A percentile compares a stretch with the other conserved stretches of the same genome.
Evolutionary conservation across 2,329 filamentous ascomycete genomes (phyloP).

Genomic region (Fusarium brachygibbosum): DNA sequence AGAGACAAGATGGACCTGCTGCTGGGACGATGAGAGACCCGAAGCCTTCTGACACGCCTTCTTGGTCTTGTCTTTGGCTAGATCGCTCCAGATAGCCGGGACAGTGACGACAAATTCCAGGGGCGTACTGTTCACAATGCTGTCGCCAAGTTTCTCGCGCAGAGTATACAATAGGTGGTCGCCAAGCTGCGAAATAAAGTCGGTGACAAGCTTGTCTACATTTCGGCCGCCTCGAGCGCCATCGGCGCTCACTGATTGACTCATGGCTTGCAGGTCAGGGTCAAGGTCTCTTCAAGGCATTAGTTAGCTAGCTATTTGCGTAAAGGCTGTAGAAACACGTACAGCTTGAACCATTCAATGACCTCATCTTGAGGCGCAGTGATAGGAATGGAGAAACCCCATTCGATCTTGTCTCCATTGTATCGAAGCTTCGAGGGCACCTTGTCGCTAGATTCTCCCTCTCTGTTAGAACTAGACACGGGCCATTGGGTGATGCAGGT

Average conservation of each 20-base stretch:
- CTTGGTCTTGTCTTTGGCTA: slow-evolving; percentile 63
- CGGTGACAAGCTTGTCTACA: slow-evolving; percentile 59
- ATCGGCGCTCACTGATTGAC: slow-evolving; percentile 48
- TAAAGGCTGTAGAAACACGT: slow-evolving; percentile 27
- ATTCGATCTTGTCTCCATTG: slow-evolving; percentile 54
- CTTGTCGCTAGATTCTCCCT: slow-evolving; percentile 59
- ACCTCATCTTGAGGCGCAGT: slow-evolving; percentile 56
- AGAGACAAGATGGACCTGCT: slow-evolving; percentile 59
- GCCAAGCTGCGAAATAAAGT: slow-evolving; percentile 61
- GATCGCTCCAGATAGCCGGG: slow-evolving; percentile 69
- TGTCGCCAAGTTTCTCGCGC: slow-evolving; percentile 57
- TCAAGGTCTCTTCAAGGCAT: slow-evolving; percentile 53
- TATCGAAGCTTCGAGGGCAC: slow-evolving; percentile 63
- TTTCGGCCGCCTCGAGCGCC: slow-evolving; percentile 51
- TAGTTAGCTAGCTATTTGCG: slow-evolving; percentile 8
- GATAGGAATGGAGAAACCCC: slow-evolving; percentile 61
- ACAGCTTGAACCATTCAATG: slow-evolving; percentile 65
- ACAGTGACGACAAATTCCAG: slow-evolving; percentile 67
- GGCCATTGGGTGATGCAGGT: slow-evolving; percentile 60
- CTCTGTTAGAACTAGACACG: slow-evolving; percentile 53
- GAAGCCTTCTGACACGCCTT: slow-evolving; percentile 58
- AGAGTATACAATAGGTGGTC: slow-evolving; percentile 61
- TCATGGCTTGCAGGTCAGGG: slow-evolving; percentile 53
- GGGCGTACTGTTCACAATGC: slow-evolving; percentile 57
- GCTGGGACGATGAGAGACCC: slow-evolving; percentile 48